Evolutionary conservation across 1,139 yeast species (phyloP).

Genomic region (Scheffersomyces titani): DNA sequence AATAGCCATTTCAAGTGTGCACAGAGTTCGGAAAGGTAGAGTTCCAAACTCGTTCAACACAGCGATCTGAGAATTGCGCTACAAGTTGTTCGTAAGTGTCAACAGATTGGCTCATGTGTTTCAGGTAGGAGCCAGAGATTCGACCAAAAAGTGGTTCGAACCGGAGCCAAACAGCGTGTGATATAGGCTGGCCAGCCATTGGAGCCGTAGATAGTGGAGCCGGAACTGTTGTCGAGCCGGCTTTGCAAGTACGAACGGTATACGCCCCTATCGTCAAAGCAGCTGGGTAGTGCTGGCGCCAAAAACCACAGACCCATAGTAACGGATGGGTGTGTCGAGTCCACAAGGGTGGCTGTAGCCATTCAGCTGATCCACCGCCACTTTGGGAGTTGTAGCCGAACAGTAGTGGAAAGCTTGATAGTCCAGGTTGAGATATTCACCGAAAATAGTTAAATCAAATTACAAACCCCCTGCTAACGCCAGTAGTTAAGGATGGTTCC

Average conservation of each 20-base stretch:
- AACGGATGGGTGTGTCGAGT: neutral
- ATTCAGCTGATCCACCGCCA: neutral
- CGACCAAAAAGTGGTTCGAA: neutral
- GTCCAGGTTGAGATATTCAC: neutral
- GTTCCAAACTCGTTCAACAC: neutral
- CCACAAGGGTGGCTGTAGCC: neutral
- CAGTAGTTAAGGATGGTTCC: neutral
- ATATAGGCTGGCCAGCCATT: neutral
- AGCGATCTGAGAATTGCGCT: neutral
- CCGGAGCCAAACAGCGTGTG: neutral
- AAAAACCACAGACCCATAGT: neutral
- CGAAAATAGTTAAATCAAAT: neutral
- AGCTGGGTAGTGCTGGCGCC: neutral
- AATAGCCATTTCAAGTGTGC: neutral
- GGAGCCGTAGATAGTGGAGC: neutral
- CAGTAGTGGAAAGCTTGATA: neutral
- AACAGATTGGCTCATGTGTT: neutral
- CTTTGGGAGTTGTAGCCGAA: neutral
- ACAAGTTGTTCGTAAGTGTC: neutral
- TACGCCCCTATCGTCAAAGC: neutral
- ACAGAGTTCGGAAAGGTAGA: neutral
- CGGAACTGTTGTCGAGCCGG: neutral
- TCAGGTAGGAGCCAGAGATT: neutral
- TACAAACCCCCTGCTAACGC: neutral
- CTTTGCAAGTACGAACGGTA: neutral